A percentile compares a stretch with the other conserved stretches of the same genome.
Evolutionary conservation across 2,329 filamentous ascomycete genomes (phyloP).

Genomic region (Aaosphaeria pasadenensis): DNA sequence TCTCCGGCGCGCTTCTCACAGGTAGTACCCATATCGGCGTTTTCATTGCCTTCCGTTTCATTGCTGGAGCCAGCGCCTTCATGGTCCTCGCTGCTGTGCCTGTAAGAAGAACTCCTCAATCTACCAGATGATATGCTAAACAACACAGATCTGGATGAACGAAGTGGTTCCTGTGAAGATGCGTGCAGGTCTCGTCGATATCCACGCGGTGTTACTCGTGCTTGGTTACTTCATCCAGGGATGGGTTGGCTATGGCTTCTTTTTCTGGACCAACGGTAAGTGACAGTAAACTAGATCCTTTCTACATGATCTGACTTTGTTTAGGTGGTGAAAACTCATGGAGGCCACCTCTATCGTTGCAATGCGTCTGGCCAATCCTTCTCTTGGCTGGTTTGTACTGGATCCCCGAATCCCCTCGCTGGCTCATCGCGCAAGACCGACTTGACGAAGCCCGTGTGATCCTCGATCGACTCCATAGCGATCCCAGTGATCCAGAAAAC

Average conservation of each 20-base stretch:
- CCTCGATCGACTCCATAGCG: slow-evolving; percentile 60
- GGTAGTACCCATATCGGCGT: slow-evolving; percentile 12
- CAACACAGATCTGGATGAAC: slow-evolving; percentile 24
- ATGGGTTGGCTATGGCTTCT: slow-evolving; percentile 26
- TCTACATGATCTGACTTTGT: background rate
- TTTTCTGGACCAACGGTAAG: slow-evolving; percentile 16
- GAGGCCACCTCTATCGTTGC: slow-evolving; percentile 47
- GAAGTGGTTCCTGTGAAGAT: slow-evolving; percentile 30
- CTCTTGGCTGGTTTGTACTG: slow-evolving; percentile 50
- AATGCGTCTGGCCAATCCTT: slow-evolving; percentile 47
- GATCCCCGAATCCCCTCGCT: slow-evolving; percentile 63
- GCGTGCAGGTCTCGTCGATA: slow-evolving; percentile 31
- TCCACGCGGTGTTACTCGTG: slow-evolving; percentile 27
- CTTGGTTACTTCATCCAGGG: slow-evolving; percentile 17
- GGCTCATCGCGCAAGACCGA: slow-evolving; percentile 60
- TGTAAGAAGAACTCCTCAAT: slow-evolving; percentile 9
- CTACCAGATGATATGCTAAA: background rate
- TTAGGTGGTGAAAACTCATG: slow-evolving; percentile 39
- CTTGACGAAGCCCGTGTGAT: slow-evolving; percentile 58
- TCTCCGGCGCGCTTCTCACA: slow-evolving; percentile 22
- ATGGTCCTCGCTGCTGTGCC: slow-evolving; percentile 32
- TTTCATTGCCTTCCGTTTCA: slow-evolving; percentile 30
- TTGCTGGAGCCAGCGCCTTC: slow-evolving; percentile 28
- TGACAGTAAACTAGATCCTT: background rate
- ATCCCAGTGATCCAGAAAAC: slow-evolving; percentile 45